Evolutionary conservation across 1,139 yeast genomes (phyloP), one percentile per base, ranked within the genome.

Genomic region (Candida tetrigidarum): DNA sequence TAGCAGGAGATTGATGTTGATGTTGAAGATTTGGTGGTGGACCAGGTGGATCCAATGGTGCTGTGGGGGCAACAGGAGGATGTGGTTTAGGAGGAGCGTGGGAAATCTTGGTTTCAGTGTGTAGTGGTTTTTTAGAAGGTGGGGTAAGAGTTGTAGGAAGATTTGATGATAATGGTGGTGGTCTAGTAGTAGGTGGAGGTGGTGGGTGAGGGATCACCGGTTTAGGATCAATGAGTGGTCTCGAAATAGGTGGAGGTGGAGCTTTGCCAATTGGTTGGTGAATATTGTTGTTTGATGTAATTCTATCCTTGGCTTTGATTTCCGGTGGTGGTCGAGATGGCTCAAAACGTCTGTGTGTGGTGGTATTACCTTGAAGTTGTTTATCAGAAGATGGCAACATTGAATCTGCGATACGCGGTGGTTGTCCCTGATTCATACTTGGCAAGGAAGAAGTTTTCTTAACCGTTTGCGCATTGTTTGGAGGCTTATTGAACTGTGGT

Each of bases 371-470:
- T 23, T 34, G 37, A 10, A 22, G 28, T 22, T 34, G 30, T 15
- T 41, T 41, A 6, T 27, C 39, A 1, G 44, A 32, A 3, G 48
- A 34, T 38, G 34, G 20, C 11, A 39, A 19, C 15, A 10, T n/a
- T 11, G 32, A 4, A 20, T 37, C 35, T 7, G 35, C 25, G 12
- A 37, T 11, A 6, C 4, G 22, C 6, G 19, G 20, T 25, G 47
- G 19, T 23, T 40, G 37, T 8, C 37, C 40, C 16, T 37, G 33
- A 19, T 10, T 25, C 26, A 38, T 25, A 3, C 28, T 28, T 10
- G 48, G 35, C 18, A 43, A 10, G 15, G 41, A 43, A 14, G 35
- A 35, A 5, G 35, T 39, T 20, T 35, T 39, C 26, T 34, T 36
- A 25, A 39, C 16, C 18, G 37, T 33, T 19, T 25, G 32, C 11